phyloP scores from a whole-genome alignment of 352 stramenopile genomes.

The Globisporangium radiosum region DNA sequence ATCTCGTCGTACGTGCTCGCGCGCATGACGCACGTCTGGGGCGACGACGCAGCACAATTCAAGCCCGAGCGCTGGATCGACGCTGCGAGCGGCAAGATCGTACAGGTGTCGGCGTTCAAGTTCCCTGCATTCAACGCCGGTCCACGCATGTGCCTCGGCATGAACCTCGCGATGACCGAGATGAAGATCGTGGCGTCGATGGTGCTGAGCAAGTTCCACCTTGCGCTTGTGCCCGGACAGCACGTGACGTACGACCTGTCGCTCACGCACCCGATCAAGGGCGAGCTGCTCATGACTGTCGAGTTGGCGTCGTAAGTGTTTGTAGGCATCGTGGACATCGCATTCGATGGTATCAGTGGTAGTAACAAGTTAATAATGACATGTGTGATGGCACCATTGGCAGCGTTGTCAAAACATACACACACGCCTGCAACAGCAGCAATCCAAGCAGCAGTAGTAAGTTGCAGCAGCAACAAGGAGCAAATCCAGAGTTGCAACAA shows the following conservation, averaged over 20 bases:
- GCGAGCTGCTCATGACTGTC: slow-evolving; percentile 13
- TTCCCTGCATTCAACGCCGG: slow-evolving; percentile 44
- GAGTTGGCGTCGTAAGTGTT: neutral
- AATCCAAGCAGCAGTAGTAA: too few species aligned
- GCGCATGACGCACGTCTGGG: slow-evolving; percentile 29
- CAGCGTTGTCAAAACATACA: neutral
- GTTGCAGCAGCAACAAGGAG: too few species aligned
- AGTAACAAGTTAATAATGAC: too few species aligned
- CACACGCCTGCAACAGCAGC: neutral
- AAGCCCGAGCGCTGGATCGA: slow-evolving; percentile 50
- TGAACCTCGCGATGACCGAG: slow-evolving; percentile 19
- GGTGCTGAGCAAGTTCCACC: slow-evolving; percentile 26
- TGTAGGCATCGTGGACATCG: neutral
- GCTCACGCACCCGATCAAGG: slow-evolving; percentile 30
- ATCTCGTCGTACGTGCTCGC: neutral
- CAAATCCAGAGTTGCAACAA: too few species aligned
- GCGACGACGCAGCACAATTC: slow-evolving; percentile 32
- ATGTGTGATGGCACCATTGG: too few species aligned
- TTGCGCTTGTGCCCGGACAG: slow-evolving; percentile 20
- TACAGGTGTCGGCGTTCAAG: slow-evolving; percentile 28
- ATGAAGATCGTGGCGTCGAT: slow-evolving; percentile 30
- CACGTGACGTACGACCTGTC: slow-evolving; percentile 24
- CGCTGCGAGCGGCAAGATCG: slow-evolving; percentile 3
- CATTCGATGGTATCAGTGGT: neutral
- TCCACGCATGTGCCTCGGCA: slow-evolving; percentile 35